A percentile compares a stretch with the other conserved stretches of the same genome.
Conservation (phyloP, 139 green algal genomes). For the Auxenochlorella pyrenoidosa region DNA sequence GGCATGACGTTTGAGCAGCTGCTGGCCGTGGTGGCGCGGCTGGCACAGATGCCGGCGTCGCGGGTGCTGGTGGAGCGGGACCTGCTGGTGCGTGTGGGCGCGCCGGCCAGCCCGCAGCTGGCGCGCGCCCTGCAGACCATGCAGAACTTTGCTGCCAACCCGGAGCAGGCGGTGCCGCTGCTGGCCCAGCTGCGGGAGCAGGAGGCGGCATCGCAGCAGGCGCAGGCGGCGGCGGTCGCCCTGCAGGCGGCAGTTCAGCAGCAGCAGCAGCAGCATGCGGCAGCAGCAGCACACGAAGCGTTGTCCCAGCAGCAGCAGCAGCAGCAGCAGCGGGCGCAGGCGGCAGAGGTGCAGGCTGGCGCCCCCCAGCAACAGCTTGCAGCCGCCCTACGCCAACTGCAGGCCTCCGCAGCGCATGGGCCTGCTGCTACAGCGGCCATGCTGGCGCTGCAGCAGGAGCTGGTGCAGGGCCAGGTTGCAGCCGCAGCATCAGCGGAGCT, state of each 20-base stretch:
- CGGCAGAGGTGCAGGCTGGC: neutral
- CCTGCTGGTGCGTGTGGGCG: neutral
- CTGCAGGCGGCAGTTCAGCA: no score
- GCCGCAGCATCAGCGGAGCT: neutral
- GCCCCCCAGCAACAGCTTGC: neutral
- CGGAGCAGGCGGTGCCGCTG: neutral
- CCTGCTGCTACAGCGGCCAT: neutral
- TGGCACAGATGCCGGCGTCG: neutral
- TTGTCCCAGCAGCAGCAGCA: neutral
- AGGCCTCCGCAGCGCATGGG: neutral
- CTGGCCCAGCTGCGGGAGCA: no score
- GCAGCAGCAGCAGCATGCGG: neutral
- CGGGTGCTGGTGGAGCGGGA: neutral
- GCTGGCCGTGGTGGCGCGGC: neutral
- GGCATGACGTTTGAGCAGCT: neutral
- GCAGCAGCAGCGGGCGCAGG: neutral
- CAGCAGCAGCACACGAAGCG: neutral
- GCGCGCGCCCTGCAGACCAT: neutral
- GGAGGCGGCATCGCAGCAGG: no score
- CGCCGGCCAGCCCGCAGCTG: neutral
- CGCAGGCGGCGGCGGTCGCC: no score
- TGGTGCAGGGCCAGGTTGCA: neutral
- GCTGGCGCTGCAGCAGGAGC: neutral
- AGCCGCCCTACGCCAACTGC: constrained; percentile 6
- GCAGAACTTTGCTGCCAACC: neutral